Evolutionary conservation across 257 asterid genomes (phyloP).

Genomic region (Solanum paucissectum): DNA sequence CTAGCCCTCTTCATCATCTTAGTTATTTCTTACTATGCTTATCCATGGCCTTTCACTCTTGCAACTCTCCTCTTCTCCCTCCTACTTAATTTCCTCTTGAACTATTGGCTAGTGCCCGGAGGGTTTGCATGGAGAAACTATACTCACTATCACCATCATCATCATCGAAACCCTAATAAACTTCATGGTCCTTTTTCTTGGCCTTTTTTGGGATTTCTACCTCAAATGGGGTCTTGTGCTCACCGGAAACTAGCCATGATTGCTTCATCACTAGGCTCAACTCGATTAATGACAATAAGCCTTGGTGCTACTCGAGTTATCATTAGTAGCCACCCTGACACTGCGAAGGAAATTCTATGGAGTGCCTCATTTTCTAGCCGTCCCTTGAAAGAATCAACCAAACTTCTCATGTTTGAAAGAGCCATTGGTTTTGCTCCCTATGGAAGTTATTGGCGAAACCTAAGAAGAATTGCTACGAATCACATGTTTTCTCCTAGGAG

Average conservation of each 20-base stretch:
- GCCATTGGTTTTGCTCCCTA: background rate
- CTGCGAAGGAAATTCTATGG: background rate
- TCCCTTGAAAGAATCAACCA: background rate
- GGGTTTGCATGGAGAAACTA: background rate
- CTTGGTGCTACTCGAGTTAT: background rate
- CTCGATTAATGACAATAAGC: background rate
- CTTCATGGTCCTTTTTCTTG: background rate
- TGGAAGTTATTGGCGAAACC: background rate
- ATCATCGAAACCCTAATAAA: background rate
- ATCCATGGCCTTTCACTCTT: background rate
- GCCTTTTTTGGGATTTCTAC: background rate
- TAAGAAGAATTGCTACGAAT: background rate
- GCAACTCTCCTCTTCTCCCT: background rate
- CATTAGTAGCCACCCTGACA: background rate
- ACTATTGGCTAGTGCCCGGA: background rate
- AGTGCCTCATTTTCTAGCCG: background rate
- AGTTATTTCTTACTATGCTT: background rate
- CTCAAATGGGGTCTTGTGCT: background rate
- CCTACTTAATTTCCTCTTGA: background rate
- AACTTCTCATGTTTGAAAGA: background rate
- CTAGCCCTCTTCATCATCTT: background rate
- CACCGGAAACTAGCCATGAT: background rate
- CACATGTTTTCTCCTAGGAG: constrained; percentile 29
- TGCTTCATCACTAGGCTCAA: background rate
- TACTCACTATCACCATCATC: background rate